Evolutionary conservation across 352 stramenopile genomes (phyloP).

Genomic region (Phytopythium litorale): DNA sequence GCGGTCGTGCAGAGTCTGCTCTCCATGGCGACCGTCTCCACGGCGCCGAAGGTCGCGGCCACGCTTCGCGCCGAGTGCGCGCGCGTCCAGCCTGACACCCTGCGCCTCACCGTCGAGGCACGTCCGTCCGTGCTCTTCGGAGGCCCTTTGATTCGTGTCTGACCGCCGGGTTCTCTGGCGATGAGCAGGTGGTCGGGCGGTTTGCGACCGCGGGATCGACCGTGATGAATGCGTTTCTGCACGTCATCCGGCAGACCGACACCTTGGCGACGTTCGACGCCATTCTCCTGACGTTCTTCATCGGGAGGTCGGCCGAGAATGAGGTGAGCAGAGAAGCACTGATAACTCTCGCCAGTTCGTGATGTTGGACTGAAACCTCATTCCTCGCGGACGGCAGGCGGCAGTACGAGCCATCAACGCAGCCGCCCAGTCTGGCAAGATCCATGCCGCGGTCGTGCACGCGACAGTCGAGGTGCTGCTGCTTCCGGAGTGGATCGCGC

Average conservation of each 20-base stretch:
- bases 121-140: too few relatives aligned
- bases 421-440: slow-evolving; percentile 30
- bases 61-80: slow-evolving; percentile 64
- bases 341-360: background rate
- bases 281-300: slow-evolving; percentile 53
- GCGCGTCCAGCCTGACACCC: slow-evolving; percentile 40
- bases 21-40: slow-evolving; percentile 57
- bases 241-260: slow-evolving; percentile 40
- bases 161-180: background rate
- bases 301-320: slow-evolving; percentile 62
- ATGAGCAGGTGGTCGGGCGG: slow-evolving; percentile 44
- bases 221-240: slow-evolving; percentile 41
- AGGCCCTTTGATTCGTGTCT: background rate
- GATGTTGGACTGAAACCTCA: background rate
- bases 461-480: slow-evolving; percentile 26
- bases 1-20: slow-evolving; percentile 74
- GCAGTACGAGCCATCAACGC: slow-evolving; percentile 38
- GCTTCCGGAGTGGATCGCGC: slow-evolving; percentile 33
- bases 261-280: slow-evolving; percentile 54
- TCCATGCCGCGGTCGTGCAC: slow-evolving; percentile 30
- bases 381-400: slow-evolving; percentile 15
- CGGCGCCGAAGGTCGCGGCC: slow-evolving; percentile 35
- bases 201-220: slow-evolving; percentile 49
- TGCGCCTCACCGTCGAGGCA: slow-evolving; percentile 58
- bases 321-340: slow-evolving; percentile 21